Conservation (phyloP, 768 basidiomycete species). For the Hericium coralloides region DNA sequence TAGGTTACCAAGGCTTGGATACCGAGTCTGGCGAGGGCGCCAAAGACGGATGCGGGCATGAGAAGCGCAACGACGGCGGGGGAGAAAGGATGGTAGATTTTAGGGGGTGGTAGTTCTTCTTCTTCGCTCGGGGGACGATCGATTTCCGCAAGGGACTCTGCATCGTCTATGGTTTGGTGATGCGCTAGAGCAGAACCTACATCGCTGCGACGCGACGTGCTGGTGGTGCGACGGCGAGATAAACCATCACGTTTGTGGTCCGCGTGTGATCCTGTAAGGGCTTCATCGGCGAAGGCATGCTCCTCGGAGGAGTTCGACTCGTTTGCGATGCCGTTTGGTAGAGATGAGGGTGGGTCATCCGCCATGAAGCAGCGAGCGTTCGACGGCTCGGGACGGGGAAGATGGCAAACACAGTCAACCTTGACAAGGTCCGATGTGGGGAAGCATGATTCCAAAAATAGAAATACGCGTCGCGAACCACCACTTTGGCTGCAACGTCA, state of each 20-base stretch:
- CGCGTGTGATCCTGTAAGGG: no score
- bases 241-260: not conserved
- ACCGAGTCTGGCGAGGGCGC: conserved; percentile 77
- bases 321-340: no score
- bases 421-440: no score
- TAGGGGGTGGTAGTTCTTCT: conserved; percentile 25
- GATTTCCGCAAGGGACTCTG: conserved; percentile 31
- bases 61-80: conserved; percentile 61
- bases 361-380: no score
- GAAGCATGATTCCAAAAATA: no score
- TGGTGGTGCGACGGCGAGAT: not conserved
- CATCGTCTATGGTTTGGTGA: conserved; percentile 24
- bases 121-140: conserved; percentile 30
- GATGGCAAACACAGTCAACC: no score
- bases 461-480: no score
- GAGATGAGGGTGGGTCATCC: no score
- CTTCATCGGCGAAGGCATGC: no score
- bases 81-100: conserved; percentile 45
- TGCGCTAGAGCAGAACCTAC: conserved; percentile 28
- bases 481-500: no score
- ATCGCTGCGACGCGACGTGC: conserved; percentile 10
- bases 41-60: conserved; percentile 76
- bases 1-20: conserved; percentile 67
- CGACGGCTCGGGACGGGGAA: no score
- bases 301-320: no score